Evolutionary conservation across 352 stramenopile genomes (phyloP).

Genomic region (Phytophthora hybrid): DNA sequence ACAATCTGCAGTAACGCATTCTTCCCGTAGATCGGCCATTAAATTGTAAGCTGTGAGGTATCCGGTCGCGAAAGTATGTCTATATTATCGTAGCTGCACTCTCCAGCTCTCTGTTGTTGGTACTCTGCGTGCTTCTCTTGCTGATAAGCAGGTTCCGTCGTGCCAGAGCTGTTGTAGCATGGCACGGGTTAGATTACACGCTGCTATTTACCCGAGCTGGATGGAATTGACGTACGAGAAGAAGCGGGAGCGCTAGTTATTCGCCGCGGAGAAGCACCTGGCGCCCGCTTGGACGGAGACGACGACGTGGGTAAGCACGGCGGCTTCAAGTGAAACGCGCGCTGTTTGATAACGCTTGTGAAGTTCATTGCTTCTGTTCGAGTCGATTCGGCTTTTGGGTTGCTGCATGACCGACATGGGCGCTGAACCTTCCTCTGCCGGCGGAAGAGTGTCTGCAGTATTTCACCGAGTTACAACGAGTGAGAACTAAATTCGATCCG

Average conservation of each 20-base stretch:
- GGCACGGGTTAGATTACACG: background rate
- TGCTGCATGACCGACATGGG: constrained; percentile 27
- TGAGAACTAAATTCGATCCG: background rate
- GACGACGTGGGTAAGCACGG: constrained; percentile 34
- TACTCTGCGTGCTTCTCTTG: constrained; percentile 16
- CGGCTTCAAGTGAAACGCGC: constrained; percentile 64
- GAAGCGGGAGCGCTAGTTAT: constrained; percentile 34
- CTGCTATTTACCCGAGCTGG: background rate
- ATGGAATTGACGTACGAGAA: constrained; percentile 33
- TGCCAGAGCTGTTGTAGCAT: constrained; percentile 24
- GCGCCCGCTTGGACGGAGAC: constrained; percentile 30
- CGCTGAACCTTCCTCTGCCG: constrained; percentile 35
- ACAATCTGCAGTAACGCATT: background rate
- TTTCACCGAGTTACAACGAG: background rate
- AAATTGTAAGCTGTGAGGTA: background rate
- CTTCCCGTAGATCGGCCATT: background rate
- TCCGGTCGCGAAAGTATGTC: background rate
- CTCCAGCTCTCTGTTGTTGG: constrained; percentile 15
- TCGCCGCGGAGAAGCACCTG: constrained; percentile 31
- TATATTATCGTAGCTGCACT: constrained; percentile 31
- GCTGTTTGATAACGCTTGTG: constrained; percentile 64
- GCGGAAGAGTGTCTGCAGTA: constrained; percentile 33
- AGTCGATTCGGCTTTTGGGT: background rate
- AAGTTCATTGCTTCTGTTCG: constrained; percentile 34
- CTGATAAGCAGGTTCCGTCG: constrained; percentile 26